Evolutionary conservation across 371 early-diverging fungal genomes (phyloP).

Genomic region (Mortierella sp.): DNA sequence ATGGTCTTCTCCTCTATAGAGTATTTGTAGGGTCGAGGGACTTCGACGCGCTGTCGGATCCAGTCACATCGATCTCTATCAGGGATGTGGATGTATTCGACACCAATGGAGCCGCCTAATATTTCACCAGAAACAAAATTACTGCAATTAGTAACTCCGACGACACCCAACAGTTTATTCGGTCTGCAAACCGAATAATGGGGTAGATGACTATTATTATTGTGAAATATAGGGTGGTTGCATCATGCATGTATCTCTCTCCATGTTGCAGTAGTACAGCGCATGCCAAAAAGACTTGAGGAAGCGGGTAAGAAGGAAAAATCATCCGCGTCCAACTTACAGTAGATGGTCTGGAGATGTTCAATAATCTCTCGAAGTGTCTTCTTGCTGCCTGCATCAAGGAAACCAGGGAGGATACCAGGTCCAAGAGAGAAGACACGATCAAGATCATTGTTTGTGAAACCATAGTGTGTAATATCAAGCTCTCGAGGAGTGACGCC

Average conservation of each 20-base stretch:
- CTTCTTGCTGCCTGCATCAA: slow-evolving; percentile 66
- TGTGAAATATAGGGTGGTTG: too few species aligned
- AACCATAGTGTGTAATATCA: slow-evolving; percentile 90
- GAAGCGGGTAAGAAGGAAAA: neutral
- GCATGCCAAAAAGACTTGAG: too few species aligned
- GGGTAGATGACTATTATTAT: too few species aligned
- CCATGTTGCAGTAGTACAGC: too few species aligned
- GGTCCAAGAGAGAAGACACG: slow-evolving; percentile 93
- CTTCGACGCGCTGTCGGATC: slow-evolving; percentile 94
- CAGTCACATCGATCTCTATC: slow-evolving; percentile 97
- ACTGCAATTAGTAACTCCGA: neutral
- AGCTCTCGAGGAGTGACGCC: slow-evolving; percentile 85
- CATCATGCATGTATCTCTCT: too few species aligned
- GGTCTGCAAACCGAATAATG: too few species aligned
- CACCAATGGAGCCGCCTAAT: slow-evolving; percentile 84
- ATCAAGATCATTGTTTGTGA: slow-evolving; percentile 92
- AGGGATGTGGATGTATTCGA: slow-evolving; percentile 98
- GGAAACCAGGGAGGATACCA: slow-evolving; percentile 94
- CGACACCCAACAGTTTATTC: neutral
- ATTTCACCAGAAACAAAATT: slow-evolving; percentile 76
- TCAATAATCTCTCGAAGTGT: slow-evolving; percentile 93
- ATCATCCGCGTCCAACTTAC: slow-evolving; percentile 63
- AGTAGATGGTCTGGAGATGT: slow-evolving; percentile 88
- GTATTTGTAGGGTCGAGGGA: slow-evolving; percentile 88
- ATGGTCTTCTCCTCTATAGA: slow-evolving; percentile 87